Conservation (phyloP, 495 filamentous ascomycete genomes). For the Articulospora tetracladia region DNA sequence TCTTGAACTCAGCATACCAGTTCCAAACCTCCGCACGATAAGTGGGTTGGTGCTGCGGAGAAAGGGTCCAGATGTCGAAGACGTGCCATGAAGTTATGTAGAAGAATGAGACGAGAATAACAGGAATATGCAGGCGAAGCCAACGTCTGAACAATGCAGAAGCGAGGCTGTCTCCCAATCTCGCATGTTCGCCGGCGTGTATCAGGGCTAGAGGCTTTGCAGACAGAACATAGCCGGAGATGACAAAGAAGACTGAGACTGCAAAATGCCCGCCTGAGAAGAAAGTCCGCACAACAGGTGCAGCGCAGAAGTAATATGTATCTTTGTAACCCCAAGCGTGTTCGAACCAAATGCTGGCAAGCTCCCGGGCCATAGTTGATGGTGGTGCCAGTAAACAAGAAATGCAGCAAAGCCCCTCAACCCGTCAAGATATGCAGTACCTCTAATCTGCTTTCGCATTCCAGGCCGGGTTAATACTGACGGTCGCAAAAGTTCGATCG, state of each 20-base stretch:
- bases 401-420: conserved; percentile 51
- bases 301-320: conserved; percentile 43
- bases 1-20: conserved; percentile 56
- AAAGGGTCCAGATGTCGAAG: conserved; percentile 36
- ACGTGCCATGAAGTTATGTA: conserved; percentile 45
- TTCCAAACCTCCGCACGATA: conserved; percentile 42
- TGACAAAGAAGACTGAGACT: conserved; percentile 70
- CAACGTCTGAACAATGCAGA: conserved; percentile 61
- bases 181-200: conserved; percentile 39
- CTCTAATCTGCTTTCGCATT: conserved; percentile 23
- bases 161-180: conserved; percentile 35
- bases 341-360: conserved; percentile 31
- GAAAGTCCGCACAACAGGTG: conserved; percentile 57
- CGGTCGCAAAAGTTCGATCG: conserved; percentile 17
- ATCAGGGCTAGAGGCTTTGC: conserved; percentile 57
- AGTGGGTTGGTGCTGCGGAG: conserved; percentile 30
- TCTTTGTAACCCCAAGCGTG: conserved; percentile 31
- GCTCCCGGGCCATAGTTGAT: conserved; percentile 17
- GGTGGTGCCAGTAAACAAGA: conserved; percentile 44
- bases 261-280: conserved; percentile 58
- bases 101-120: conserved; percentile 49
- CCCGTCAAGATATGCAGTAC: conserved; percentile 51
- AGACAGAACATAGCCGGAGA: conserved; percentile 65
- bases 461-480: conserved; percentile 12
- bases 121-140: conserved; percentile 58